Percentiles rank a stretch among this genome's conserved stretches.
These are phyloP conservation scores for Scytalidium sp. DNA, from an alignment of 2,329 filamentous ascomycete species.

Conservation along the genomic window DNA sequence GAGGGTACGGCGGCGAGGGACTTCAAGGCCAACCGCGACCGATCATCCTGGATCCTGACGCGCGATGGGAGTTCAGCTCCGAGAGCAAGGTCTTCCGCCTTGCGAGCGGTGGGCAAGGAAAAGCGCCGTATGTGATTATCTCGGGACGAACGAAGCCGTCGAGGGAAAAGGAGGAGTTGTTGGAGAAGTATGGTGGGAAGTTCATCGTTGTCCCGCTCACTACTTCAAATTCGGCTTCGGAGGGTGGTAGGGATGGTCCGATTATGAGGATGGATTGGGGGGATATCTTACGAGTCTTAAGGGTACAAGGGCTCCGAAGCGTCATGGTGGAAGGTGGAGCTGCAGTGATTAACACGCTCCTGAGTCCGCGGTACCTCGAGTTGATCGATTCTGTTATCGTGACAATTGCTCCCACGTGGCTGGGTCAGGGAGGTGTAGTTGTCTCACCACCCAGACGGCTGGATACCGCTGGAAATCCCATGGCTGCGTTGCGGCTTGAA, in stretches of 20 bases:
- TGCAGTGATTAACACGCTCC: constrained; percentile 74
- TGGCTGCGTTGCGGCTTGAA: constrained; percentile 8
- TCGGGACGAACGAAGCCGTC: not conserved
- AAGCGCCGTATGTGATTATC: constrained; percentile 71
- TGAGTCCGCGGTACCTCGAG: constrained; percentile 58
- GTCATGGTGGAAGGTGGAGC: constrained; percentile 93
- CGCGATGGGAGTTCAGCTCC: constrained; percentile 64
- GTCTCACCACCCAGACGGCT: constrained; percentile 57
- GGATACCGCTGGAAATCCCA: constrained; percentile 6
- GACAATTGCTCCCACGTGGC: constrained; percentile 85
- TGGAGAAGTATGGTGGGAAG: constrained; percentile 12
- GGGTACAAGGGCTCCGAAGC: constrained; percentile 42
- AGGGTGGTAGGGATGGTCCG: not conserved
- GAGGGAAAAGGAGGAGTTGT: constrained; percentile 6
- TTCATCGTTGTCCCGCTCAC: constrained; percentile 5
- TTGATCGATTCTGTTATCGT: constrained; percentile 78
- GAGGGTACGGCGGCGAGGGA: constrained; percentile 35
- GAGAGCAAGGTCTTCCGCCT: constrained; percentile 65
- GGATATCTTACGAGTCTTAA: constrained; percentile 3
- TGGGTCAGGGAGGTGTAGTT: constrained; percentile 79
- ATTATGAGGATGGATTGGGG: constrained; percentile 4
- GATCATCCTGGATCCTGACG: constrained; percentile 74
- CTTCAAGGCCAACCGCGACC: constrained; percentile 69
- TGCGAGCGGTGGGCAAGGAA: constrained; percentile 61
- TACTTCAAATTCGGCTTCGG: not conserved